Base-by-base conservation (phyloP, 805 yeast species). In the Kluyveromyces siamensis region DNA sequence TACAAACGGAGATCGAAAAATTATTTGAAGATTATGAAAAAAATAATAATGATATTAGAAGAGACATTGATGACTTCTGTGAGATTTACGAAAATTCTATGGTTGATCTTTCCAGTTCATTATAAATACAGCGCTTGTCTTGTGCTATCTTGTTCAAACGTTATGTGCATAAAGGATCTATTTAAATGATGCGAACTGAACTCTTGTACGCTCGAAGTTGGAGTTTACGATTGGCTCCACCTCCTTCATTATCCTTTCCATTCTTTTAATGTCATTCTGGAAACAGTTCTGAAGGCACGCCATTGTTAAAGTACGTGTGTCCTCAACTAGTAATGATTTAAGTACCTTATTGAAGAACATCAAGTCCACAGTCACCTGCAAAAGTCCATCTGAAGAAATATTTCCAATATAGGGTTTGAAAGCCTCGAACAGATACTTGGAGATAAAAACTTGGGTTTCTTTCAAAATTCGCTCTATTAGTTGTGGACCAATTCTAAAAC, bases 301-400 rank as follows among this genome's bases (percentile, higher is more conserved):
- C 40, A 53, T 55, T 21, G 64, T 43, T 2, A 65, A 61, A 5
- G 61, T 61, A 44, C 59, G 54, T 11, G 67, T 62, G 37, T 64
- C 67, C 36, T 58, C 54, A 42, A 64, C 66, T 41, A 65, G 51
- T 41, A 61, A 50, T 1, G 55, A 44, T 2, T 62, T 63, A 11
- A 63, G 43, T 39, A 62, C 58, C 44, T 53, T 62, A 43, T 72
- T 69, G 58, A 79, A 70, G 54, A 79, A 78, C 55, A 77, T 79
- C 27, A 79, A 56, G 55, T 80, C 85, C 2, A 80, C 73, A 0
- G 74, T 68, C 2, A 73, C 68, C 58, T 80, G 84, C 47, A 75
- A 62, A 40, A 74, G 60, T 1, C 81, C 81, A 35, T 70, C 73
- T 8, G 70, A 61, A 0, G 77, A 71, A 38, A 77, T 68, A 13